These are phyloP conservation scores for Volvariella surrecta DNA, from an alignment of 1,284 basidiomycete species.

Conservation along the genomic window DNA sequence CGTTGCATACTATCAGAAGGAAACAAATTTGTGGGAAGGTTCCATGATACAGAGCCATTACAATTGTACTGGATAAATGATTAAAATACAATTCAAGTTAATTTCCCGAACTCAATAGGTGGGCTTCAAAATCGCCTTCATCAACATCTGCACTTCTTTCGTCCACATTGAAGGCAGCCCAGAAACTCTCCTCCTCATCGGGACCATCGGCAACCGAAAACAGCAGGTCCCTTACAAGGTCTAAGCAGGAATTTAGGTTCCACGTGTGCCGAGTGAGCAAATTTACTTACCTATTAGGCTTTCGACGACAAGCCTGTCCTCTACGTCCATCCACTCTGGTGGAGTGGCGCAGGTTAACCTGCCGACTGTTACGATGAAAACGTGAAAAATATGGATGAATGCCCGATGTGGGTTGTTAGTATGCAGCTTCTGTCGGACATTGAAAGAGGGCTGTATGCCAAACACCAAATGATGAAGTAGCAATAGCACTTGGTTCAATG, in stretches of 20 bases:
- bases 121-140: constrained; percentile 44
- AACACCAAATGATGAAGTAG: constrained; percentile 57
- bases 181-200: constrained; percentile 56
- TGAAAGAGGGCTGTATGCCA: constrained; percentile 31
- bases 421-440: constrained; percentile 48
- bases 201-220: constrained; percentile 71
- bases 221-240: constrained; percentile 59
- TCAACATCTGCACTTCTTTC: constrained; percentile 31
- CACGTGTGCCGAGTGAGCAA: constrained; percentile 3
- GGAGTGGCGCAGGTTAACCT: constrained; percentile 63
- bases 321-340: constrained; percentile 48
- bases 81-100: too few species aligned
- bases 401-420: constrained; percentile 33
- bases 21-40: constrained; percentile 5
- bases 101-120: constrained; percentile 16
- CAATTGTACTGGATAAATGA: too few species aligned
- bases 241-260: constrained; percentile 24
- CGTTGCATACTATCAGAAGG: constrained; percentile 6
- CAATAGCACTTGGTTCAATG: constrained; percentile 41
- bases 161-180: constrained; percentile 54
- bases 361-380: constrained; percentile 71
- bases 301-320: constrained; percentile 36
- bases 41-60: constrained; percentile 9
- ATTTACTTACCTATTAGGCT: constrained; percentile 37
- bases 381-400: constrained; percentile 66